Evolutionary conservation across 305 asterid species (phyloP).

Genomic region (Fraxinus latifolia): DNA sequence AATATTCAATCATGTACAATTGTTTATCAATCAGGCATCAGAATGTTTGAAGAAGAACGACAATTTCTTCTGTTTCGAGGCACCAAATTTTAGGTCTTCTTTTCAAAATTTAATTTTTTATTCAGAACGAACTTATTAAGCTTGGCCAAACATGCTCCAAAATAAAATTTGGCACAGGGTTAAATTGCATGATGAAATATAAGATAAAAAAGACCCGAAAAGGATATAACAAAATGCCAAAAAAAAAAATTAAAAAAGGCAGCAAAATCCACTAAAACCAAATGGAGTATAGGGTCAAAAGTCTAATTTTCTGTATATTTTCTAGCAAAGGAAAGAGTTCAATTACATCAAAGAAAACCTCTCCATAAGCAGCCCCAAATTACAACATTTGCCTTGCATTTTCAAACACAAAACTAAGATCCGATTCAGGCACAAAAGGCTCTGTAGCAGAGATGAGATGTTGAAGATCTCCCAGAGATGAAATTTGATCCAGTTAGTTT

Average conservation of each 20-base stretch:
- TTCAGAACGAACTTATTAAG: background rate
- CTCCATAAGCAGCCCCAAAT: background rate
- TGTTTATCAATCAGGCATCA: background rate
- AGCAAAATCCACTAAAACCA: background rate
- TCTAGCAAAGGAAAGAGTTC: slow-evolving; percentile 4
- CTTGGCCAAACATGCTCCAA: background rate
- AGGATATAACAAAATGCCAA: background rate
- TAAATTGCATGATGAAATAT: background rate
- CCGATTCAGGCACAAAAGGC: background rate
- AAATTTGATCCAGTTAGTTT: background rate
- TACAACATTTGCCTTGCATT: slow-evolving; percentile 21
- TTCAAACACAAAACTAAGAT: slow-evolving; percentile 11
- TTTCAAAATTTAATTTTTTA: background rate
- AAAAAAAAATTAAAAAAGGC: background rate
- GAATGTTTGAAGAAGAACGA: background rate
- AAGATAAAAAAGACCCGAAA: background rate
- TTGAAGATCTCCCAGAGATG: slow-evolving; percentile 23
- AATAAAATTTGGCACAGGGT: background rate
- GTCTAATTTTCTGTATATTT: slow-evolving; percentile 13
- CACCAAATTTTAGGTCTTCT: background rate
- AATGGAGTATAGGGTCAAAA: background rate
- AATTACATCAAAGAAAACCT: slow-evolving; percentile 11
- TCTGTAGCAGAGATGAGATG: slow-evolving; percentile 26
- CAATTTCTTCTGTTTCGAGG: background rate
- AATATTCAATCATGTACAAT: background rate